Conservation (phyloP, 148 eudicot species). For the Chenopodium berlandieri region DNA sequence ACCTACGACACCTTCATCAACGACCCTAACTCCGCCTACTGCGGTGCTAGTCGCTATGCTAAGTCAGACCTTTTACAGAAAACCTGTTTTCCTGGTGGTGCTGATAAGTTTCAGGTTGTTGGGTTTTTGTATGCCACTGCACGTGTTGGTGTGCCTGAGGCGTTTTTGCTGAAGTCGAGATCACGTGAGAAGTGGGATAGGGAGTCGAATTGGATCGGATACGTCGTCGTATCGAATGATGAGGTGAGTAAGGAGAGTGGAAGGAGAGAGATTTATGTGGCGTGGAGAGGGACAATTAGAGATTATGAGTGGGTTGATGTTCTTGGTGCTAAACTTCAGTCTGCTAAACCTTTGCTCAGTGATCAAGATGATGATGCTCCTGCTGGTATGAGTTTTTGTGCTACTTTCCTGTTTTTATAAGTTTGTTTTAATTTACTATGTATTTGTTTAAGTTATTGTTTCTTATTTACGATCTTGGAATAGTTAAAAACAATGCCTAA, state of each 20-base stretch:
- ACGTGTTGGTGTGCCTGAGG: slow-evolving; percentile 41
- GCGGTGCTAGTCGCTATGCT: slow-evolving; percentile 42
- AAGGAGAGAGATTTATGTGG: slow-evolving; percentile 62
- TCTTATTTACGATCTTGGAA: too few species aligned
- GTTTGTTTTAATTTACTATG: not conserved
- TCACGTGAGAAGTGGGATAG: slow-evolving; percentile 69
- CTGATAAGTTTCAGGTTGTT: slow-evolving; percentile 35
- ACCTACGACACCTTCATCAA: slow-evolving; percentile 70
- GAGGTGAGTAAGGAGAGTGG: slow-evolving; percentile 35
- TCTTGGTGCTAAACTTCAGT: slow-evolving; percentile 46
- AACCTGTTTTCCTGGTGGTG: slow-evolving; percentile 33
- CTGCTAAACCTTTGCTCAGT: slow-evolving; percentile 39
- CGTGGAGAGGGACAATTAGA: slow-evolving; percentile 61
- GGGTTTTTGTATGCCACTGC: slow-evolving; percentile 73
- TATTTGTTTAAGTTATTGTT: too few species aligned
- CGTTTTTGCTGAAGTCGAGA: slow-evolving; percentile 49
- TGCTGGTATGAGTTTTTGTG: slow-evolving; percentile 1
- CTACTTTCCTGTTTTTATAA: not conserved
- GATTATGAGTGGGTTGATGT: slow-evolving; percentile 69
- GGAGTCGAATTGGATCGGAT: slow-evolving; percentile 72
- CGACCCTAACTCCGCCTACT: slow-evolving; percentile 37
- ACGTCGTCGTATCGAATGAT: slow-evolving; percentile 52
- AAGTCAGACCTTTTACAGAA: slow-evolving; percentile 25
- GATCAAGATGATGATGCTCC: not conserved
- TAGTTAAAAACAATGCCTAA: too few species aligned